Base-by-base conservation (phyloP, 257 asterid genomes). In the Phtheirospermum japonicum region DNA sequence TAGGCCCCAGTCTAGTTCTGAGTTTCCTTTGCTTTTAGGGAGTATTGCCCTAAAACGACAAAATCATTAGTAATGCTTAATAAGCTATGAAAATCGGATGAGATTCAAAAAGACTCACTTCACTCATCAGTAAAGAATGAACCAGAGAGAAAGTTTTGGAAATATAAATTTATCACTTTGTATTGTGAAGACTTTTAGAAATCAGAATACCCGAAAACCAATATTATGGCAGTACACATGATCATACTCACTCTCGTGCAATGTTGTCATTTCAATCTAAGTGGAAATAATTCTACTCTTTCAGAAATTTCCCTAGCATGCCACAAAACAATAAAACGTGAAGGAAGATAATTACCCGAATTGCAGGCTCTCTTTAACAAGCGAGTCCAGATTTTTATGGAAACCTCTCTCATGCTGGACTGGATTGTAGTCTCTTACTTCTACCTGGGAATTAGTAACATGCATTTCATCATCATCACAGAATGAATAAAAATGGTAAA, bases 331-430 rank as follows among this genome's bases (percentile, higher is more conserved):
- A 23, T 23, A 23, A 23, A 23, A 23, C 3, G 28, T 23, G 67
- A 58, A 68, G 64, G 73, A 5, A 46, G 3, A 5, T 55, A 55
- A 40, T 77, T 83, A 92, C 99, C 99, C 94, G 50, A 79, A 73
- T 64, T 82, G 94, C 39, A 89, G 87, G 79, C 99, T 92, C 81
- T 83, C 87, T 78, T 92, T 89, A 32, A 89, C 93, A 57, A 92
- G 96, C 74, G 73, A 66, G 88, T 89, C 85, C 64, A 92, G 79
- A 52, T 81, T 82, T 70, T 79, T 82, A 70, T 92, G 99, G 75
- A 92, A 87, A 61, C 97, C 99, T 81, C 94, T 80, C 67, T 89
- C 87, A 34, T 92, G 86, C 76, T 79, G 86, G 76, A 76, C 60
- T 57, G 99, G 97, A 75, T 79, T 77, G 70, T 92, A 92, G 68